Percentiles rank a stretch among this genome's conserved stretches.
Evolutionary conservation across 345 rosid genomes (phyloP).

Genomic region (Erysimum cheiranthoides): DNA sequence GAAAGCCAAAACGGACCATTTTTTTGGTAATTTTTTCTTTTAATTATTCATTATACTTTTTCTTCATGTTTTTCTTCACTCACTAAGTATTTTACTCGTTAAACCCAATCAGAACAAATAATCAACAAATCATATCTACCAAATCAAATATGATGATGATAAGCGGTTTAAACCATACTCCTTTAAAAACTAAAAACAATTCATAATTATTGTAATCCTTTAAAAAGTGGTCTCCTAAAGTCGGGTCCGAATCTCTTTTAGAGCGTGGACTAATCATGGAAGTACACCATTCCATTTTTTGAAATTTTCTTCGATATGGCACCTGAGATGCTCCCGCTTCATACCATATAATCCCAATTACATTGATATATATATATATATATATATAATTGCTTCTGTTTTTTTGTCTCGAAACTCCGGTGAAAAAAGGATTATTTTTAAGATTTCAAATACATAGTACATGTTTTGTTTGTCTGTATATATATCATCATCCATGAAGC

Average conservation of each 20-base stretch:
- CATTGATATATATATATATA: no score
- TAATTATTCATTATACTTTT: no score
- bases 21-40: no score
- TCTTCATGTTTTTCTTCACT: no score
- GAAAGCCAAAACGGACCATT: background rate
- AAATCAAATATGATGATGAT: background rate
- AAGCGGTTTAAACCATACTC: background rate
- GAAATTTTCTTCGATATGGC: background rate
- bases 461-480: background rate
- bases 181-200: background rate
- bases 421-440: background rate
- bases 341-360: background rate
- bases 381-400: background rate
- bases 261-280: background rate
- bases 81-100: background rate
- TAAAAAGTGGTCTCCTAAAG: conserved; percentile 18
- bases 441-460: background rate
- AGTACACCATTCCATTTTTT: background rate
- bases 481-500: background rate
- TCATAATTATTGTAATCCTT: background rate
- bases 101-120: background rate
- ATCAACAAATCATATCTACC: background rate
- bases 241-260: background rate
- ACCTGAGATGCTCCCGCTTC: background rate
- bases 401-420: background rate